Percentiles rank a stretch among this genome's conserved stretches.
Conservation (phyloP, 2,329 filamentous ascomycete genomes). For the Aureobasidium namibiae region DNA sequence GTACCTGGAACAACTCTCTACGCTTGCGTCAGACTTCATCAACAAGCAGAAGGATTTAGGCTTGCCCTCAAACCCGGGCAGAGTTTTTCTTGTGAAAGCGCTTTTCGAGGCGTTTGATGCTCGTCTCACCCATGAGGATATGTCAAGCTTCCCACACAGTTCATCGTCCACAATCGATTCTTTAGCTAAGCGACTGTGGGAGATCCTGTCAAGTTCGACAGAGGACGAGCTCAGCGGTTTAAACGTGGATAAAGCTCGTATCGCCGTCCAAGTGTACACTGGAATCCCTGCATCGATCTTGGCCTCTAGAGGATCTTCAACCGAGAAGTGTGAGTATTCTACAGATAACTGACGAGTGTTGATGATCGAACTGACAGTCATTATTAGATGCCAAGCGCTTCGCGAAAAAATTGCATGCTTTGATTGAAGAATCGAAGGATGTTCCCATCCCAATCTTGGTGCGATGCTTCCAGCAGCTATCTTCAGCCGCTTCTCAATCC, state of each 20-base stretch:
- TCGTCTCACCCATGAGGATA: neutral
- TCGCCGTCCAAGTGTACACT: neutral
- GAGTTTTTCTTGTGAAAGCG: neutral
- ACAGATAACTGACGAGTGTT: neutral
- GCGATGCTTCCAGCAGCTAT: constrained; percentile 8
- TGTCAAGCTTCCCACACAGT: constrained; percentile 5
- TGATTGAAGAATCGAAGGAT: neutral
- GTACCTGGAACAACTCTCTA: neutral
- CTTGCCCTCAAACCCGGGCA: neutral
- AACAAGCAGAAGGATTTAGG: neutral
- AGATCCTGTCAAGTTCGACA: neutral
- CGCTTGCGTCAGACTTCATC: neutral
- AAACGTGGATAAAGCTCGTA: neutral
- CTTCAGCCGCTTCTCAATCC: neutral
- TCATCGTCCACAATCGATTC: neutral
- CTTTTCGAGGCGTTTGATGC: neutral
- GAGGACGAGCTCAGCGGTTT: neutral
- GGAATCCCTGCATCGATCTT: neutral
- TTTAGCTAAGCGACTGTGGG: neutral
- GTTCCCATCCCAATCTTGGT: neutral
- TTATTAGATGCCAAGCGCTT: constrained; percentile 1
- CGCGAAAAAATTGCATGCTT: neutral
- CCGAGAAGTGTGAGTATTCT: neutral
- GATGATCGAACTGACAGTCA: neutral
- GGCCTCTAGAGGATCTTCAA: constrained; percentile 1